Evolutionary conservation across 23 red algal genomes (phyloP).

Genomic region (Gracilaria caudata): DNA sequence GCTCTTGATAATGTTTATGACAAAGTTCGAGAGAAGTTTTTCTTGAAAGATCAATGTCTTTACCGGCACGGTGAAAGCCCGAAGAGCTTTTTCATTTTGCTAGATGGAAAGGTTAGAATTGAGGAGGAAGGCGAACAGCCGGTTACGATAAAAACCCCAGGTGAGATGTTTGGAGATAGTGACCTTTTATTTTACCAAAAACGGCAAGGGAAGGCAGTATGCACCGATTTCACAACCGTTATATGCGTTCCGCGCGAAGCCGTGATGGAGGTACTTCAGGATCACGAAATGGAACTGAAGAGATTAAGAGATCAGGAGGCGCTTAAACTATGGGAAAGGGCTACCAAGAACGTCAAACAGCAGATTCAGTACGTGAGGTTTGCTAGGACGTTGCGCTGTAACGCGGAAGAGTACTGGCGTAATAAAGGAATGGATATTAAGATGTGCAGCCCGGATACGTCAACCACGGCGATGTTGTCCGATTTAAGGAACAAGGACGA

Average conservation of each 20-base stretch:
- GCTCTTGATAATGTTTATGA: conserved; percentile 35
- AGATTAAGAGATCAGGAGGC: conserved; percentile 46
- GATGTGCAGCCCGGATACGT: conserved; percentile 12
- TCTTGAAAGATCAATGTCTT: conserved; percentile 1
- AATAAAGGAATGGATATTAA: neutral
- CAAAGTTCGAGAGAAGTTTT: conserved; percentile 18
- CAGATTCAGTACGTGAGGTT: conserved; percentile 59
- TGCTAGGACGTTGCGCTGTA: conserved; percentile 35
- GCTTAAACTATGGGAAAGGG: conserved; percentile 48
- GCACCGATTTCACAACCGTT: conserved; percentile 34
- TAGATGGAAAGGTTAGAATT: conserved; percentile 43
- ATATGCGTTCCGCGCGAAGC: conserved; percentile 45
- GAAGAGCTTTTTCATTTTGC: conserved; percentile 50
- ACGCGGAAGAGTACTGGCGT: conserved; percentile 33
- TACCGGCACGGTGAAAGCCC: conserved; percentile 48
- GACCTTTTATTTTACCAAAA: conserved; percentile 61
- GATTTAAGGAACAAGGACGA: neutral
- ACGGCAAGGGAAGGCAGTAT: conserved; percentile 39
- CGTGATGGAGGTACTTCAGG: conserved; percentile 47
- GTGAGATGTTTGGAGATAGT: conserved; percentile 68
- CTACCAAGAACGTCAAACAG: conserved; percentile 52
- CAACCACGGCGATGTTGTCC: conserved; percentile 9
- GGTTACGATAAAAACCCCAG: conserved; percentile 5
- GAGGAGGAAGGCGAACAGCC: conserved; percentile 6
- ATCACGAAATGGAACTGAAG: conserved; percentile 24